Evolutionary conservation across 768 basidiomycete species (phyloP), one percentile per base, ranked within the genome.

Genomic region (Serendipita indica): DNA sequence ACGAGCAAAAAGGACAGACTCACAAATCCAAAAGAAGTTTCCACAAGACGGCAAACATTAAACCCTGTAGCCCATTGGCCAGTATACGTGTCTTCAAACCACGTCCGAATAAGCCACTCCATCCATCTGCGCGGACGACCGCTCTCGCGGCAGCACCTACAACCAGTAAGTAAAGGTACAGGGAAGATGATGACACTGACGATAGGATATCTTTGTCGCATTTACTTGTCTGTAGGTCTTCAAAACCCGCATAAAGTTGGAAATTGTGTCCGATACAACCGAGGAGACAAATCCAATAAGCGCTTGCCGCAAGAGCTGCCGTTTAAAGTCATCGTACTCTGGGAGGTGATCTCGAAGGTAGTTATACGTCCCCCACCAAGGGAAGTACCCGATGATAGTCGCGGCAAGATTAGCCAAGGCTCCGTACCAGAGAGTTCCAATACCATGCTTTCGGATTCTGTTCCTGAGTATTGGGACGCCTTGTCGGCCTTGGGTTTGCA

Each of bases 141-240:
- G 79, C 81, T 49, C 77, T 77, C 0, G 89, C 91, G 0, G 90
- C 88, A 57, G 83, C 79, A 3, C 75, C 59, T 73, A 54, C 16
- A 58, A 33, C 7, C 25, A 56, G 41, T 39, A 10, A n/a, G n/a
- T 33, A 35, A 22, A 14, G 6, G 20, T 18, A 25, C 2, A 45
- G 49, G 34, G 33, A n/a, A 20, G 43, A 5, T 43, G 12, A 1
- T 3, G 16, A 22, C 22, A 67, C 73, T 61, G 57, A 74, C 74
- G 59, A 67, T 97, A 98, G 1, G 83, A 79, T 14, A 98, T 84
- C 30, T 80, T 78, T 3, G 79, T 80, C 61, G 85, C 83, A 66
- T 91, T 81, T 32, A 93, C 90, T 68, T 98, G 94, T 14, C 93
- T 75, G 71, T 96, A 97, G 0, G 94, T 97, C 77, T 97, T 98